Base-by-base conservation (phyloP, 306 rosid genomes). In the Rosa persica region DNA sequence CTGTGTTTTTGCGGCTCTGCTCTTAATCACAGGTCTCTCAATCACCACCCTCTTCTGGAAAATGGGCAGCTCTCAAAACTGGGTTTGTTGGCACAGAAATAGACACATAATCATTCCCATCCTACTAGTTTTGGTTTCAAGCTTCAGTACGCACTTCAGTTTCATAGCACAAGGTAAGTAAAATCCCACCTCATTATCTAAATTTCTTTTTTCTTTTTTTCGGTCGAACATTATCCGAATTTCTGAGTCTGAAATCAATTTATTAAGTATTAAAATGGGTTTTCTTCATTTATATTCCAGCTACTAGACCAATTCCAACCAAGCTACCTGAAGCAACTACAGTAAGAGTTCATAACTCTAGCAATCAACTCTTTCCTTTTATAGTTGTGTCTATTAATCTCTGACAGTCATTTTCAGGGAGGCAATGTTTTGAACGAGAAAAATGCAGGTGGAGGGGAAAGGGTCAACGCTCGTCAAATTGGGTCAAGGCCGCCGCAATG, bases 401-500 rank as follows among this genome's bases (percentile, higher is more conserved):
- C 72, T 67, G 30, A 67, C 8, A 2, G 20, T 22, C 17, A 36
- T 19, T 40, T 12, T 23, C 46, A 13, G 51, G 20, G 48, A 80
- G 78, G 77, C 80, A 3, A 39, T 58, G 76, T 52, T 19, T 20
- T 65, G 17, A 78, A 76, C 58, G 77, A 70, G 62, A 87, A 76
- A 66, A n/a, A 43, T 36, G 81, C 38, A 79, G 39, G 78, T 57
- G 85, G 76, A 62, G 71, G 49, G 66, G n/a, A 30, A 79, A 67
- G 10, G 43, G 58, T 12, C 20, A 81, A 75, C 71, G 22, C 76
- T 36, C 84, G 64, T 57, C 87, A 67, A 55, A 85, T 90, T 80
- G 97, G 98, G 54, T 94, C 97, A 73, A 82, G 85, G 25, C 98
- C 96, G 6, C 98, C 97, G 3, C 83, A 74, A 71, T 94, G 98